Evolutionary conservation across 768 basidiomycete species (phyloP).

Genomic region (Serendipita sp.): DNA sequence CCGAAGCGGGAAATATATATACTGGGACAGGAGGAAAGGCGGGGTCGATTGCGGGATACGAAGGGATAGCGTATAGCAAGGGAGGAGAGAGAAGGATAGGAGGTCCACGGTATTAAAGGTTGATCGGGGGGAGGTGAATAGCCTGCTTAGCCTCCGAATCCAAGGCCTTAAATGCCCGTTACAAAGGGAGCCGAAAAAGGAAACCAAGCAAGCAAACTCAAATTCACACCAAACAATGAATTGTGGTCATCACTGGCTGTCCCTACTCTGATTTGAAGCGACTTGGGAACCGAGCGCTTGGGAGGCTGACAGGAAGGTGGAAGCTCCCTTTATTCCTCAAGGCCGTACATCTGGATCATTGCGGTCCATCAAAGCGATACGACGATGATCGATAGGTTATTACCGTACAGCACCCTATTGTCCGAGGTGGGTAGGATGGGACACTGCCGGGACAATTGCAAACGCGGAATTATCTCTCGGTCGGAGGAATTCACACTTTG

Average conservation of each 20-base stretch:
- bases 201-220: constrained; percentile 1
- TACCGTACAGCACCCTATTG: too few relatives aligned
- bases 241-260: not conserved
- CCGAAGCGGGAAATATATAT: too few relatives aligned
- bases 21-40: too few relatives aligned
- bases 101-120: not conserved
- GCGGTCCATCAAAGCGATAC: too few relatives aligned
- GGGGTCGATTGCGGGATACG: not conserved
- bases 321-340: not conserved
- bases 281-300: not conserved
- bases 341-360: too few relatives aligned
- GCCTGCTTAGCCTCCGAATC: not conserved
- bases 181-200: constrained; percentile 6
- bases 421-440: too few relatives aligned
- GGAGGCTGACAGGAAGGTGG: not conserved
- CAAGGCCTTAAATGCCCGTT: not conserved
- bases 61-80: not conserved
- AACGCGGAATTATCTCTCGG: too few relatives aligned
- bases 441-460: too few relatives aligned
- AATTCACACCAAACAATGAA: not conserved
- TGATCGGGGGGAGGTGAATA: not conserved
- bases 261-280: not conserved
- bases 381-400: too few relatives aligned
- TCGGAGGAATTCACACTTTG: too few relatives aligned
- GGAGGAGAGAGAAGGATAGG: not conserved